Base-by-base conservation (phyloP, 176 grass and related monocot genomes). In the Chrysopogon serrulatus region DNA sequence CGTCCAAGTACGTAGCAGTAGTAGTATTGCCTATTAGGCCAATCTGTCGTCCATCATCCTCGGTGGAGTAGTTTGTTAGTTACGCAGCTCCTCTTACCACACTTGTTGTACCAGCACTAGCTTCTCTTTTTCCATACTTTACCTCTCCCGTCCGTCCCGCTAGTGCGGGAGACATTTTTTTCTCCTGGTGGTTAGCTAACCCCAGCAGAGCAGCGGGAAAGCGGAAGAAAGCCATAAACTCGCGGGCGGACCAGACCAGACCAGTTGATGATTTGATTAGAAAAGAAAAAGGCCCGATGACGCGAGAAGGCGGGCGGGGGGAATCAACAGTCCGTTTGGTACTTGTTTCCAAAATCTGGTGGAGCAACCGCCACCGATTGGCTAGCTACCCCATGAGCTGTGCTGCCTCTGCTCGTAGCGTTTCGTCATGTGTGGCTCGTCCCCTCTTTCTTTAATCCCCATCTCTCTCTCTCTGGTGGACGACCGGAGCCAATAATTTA, bases 301-400 rank as follows among this genome's bases (percentile, higher is more conserved):
- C 28, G 36, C 2, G 34, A 68, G 66, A 8, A 1, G 34, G 18
- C 9, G 8, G 11, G 27, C 8, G 5, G 26, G 27, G 65, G 43
- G 83, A 57, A 77, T 77, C 71, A 27, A n/a, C n/a, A n/a, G n/a
- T n/a, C n/a, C n/a, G 63, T 14, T 74, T 78, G 88, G 79, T 83
- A 62, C 47, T 51, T n/a, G 84, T 83, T 86, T 86, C 74, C 74
- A 68, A 68, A 79, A 48, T 73, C 59, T 78, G 68, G 84, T 86
- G 84, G 84, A 90, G 84, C 84, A 82, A 86, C 79, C 67, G 78
- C 88, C 72, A 82, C 72, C 37, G 83, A 77, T 72, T 78, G 78
- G 78, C 72, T 77, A 86, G 78, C 78, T 82, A 85, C 68, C 70
- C 16, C 19, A 44, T 48, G 68, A 86, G 79, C 68, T 90, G 74